Base-by-base conservation (phyloP, 2,329 filamentous ascomycete species). In the Lachnum nothofagi region DNA sequence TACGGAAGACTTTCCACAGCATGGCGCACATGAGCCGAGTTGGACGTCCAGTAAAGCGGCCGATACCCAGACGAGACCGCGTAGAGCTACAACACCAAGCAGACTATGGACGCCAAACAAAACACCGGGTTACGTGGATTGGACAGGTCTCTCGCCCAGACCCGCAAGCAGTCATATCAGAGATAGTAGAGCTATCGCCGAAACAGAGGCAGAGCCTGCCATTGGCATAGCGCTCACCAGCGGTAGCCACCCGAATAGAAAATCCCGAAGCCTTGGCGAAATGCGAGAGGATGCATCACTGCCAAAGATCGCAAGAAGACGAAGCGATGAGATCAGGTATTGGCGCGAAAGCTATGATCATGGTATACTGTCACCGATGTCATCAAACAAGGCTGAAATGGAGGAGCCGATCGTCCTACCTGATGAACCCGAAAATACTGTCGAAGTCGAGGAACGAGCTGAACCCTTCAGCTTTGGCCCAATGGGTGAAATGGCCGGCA, bases 161-260 rank as follows among this genome's bases (percentile, higher is more conserved):
- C 80, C 81, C 17, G 78, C 77, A n/a, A 83, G 79, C 58, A 73
- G 72, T 5, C 78, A 82, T 37, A 78, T 71, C 5, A 73, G 76
- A 29, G 72, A 70, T 19, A 74, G 68, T 38, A 68, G 66, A 20
- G 57, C 67, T 43, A 59, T 67, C 12, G 43, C 52, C 16, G 56
- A 57, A 17, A 57, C 46, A 34, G 59, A 57, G 10, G 46, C 44
- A 12, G 48, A 52, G 14, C 49, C 51, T n/a, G 38, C 44, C 16
- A 83, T 83, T 50, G 81, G 80, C n/a, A 74, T 76, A 16, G 80
- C 80, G 40, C 76, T 84, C 41, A 81, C 79, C 2, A 79, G 75
- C 52, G 78, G 81, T 49, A 70, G 66, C 20, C 61, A 68, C 67
- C 27, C 70, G 23, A 74, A 77, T 39, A 72, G 81, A 37, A 74